A percentile compares a stretch with the other conserved stretches of the same genome.
Conservation (phyloP, 1,139 yeast genomes). For the Geotrichum phurueaensis region DNA sequence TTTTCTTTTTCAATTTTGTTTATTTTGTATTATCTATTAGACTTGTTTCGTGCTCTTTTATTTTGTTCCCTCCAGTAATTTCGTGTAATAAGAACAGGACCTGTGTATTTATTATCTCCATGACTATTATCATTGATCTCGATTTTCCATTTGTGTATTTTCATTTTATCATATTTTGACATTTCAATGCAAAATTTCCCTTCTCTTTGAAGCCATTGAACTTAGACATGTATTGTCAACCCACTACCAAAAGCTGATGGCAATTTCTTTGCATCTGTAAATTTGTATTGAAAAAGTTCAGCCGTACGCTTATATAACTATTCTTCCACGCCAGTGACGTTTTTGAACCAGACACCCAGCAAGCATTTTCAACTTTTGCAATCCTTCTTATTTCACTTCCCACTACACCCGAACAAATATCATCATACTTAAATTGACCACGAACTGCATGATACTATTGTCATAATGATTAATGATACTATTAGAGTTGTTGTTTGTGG, state of each 20-base stretch:
- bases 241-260: too few species aligned
- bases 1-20: background rate
- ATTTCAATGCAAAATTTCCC: background rate
- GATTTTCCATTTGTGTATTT: background rate
- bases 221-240: background rate
- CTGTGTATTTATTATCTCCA: background rate
- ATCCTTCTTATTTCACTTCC: background rate
- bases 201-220: background rate
- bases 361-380: background rate
- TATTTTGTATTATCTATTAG: background rate
- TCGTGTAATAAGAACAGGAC: background rate
- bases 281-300: background rate
- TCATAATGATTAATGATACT: slow-evolving; percentile 30
- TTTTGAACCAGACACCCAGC: background rate
- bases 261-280: background rate
- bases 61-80: background rate
- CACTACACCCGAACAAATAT: background rate
- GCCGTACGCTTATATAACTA: background rate
- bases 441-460: background rate
- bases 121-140: background rate
- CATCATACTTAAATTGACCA: background rate
- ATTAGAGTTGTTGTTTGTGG: slow-evolving; percentile 86
- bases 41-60: background rate
- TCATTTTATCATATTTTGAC: background rate
- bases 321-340: background rate